Evolutionary conservation across 1,139 yeast genomes (phyloP).

Genomic region (Blastobotrys apis): DNA sequence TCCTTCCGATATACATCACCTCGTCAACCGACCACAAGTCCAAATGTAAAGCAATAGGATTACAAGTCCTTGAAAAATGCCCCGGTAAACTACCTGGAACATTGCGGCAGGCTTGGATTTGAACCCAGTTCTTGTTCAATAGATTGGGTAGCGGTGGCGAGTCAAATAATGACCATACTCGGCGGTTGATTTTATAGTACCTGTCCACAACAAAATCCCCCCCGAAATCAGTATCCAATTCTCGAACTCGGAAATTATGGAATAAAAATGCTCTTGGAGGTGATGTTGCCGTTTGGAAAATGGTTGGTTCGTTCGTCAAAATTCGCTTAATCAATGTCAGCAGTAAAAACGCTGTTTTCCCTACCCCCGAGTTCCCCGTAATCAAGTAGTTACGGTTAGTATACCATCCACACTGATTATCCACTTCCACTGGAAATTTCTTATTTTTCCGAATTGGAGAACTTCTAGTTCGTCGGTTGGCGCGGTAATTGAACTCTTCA

Average conservation of each 20-base stretch:
- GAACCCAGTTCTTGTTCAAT: conserved; percentile 10
- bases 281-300: conserved; percentile 1
- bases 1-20: conserved; percentile 6
- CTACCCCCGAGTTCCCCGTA: conserved; percentile 6
- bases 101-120: not conserved
- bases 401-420: conserved; percentile 11
- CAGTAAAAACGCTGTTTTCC: conserved; percentile 12
- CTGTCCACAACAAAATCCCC: not conserved
- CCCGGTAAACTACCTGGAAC: not conserved
- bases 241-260: conserved; percentile 3
- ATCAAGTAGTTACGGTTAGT: conserved; percentile 10
- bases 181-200: conserved; percentile 6
- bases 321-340: conserved; percentile 7
- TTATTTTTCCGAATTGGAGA: conserved; percentile 4
- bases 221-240: not conserved
- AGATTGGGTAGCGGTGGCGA: not conserved
- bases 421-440: not conserved
- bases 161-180: conserved; percentile 12
- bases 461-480: conserved; percentile 6
- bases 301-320: conserved; percentile 4
- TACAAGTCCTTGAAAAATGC: not conserved
- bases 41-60: conserved; percentile 1
- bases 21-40: conserved; percentile 9
- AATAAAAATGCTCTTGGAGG: conserved; percentile 6
- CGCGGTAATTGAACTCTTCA: conserved; percentile 9